These are phyloP conservation scores for Penicillium sp. DNA, from an alignment of 2,329 filamentous ascomycete genomes.

Conservation along the genomic window DNA sequence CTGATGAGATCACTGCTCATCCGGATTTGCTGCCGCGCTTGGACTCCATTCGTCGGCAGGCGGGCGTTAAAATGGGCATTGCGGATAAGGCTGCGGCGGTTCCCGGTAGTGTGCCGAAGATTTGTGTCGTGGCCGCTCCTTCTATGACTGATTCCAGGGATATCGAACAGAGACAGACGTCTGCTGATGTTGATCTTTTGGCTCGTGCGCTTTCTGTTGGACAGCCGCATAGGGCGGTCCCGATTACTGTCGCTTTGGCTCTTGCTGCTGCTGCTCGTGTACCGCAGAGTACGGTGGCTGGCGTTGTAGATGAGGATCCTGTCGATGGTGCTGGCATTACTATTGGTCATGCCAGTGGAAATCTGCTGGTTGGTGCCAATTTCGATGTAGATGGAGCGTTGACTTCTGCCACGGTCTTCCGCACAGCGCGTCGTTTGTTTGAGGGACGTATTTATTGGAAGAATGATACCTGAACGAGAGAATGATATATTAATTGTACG, in stretches of 20 bases:
- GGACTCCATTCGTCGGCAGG: conserved; percentile 50
- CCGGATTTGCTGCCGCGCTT: conserved; percentile 40
- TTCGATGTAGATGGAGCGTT: conserved; percentile 32
- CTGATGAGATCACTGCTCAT: conserved; percentile 46
- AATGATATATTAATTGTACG: not conserved
- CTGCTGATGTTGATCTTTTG: conserved; percentile 35
- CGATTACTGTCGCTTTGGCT: conserved; percentile 48
- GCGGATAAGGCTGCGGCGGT: conserved; percentile 38
- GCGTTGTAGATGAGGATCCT: conserved; percentile 18
- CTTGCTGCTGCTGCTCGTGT: conserved; percentile 44
- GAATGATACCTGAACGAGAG: not conserved
- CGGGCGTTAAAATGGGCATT: conserved; percentile 55
- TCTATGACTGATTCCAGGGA: conserved; percentile 5
- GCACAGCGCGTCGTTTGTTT: conserved; percentile 43
- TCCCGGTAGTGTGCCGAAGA: conserved; percentile 53
- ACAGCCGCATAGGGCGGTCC: conserved; percentile 50
- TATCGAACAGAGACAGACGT: conserved; percentile 19
- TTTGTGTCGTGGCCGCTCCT: conserved; percentile 46
- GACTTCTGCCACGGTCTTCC: conserved; percentile 37
- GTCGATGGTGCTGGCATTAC: conserved; percentile 31
- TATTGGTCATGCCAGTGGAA: conserved; percentile 43
- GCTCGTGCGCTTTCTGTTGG: conserved; percentile 49
- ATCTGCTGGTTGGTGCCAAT: conserved; percentile 36
- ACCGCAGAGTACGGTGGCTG: conserved; percentile 33
- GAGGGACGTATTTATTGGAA: conserved; percentile 41